These are phyloP conservation scores for Apiospora marii DNA, from an alignment of 2,329 filamentous ascomycete genomes.

Conservation along the genomic window DNA sequence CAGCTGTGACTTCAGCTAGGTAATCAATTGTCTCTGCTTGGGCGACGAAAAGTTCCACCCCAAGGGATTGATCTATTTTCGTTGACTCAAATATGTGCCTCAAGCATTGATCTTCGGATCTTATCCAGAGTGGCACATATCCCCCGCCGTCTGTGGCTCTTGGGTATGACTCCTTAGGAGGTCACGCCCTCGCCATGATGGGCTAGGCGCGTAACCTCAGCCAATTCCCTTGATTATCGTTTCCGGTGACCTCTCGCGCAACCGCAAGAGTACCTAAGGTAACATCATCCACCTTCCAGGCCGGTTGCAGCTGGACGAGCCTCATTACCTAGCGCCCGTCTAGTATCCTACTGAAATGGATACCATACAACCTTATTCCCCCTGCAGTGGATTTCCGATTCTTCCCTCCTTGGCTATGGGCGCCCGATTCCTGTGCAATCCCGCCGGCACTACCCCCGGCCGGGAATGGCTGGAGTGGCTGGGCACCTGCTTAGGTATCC, in stretches of 20 bases:
- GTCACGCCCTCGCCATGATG: not conserved
- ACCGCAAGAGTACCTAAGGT: not conserved
- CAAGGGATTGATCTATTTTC: not conserved
- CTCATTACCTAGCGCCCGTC: constrained; percentile 17
- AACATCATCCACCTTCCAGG: not conserved
- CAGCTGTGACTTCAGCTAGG: constrained; percentile 9
- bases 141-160: not conserved
- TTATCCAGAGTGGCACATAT: not conserved
- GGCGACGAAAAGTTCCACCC: not conserved
- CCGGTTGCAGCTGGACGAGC: not conserved
- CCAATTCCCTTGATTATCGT: not conserved
- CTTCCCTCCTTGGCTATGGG: not conserved
- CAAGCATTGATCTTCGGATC: not conserved
- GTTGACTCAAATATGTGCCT: not conserved
- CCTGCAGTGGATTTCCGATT: not conserved
- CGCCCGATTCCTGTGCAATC: not conserved
- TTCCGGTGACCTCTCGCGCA: not conserved
- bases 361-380: constrained; percentile 5
- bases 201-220: not conserved
- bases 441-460: constrained; percentile 6
- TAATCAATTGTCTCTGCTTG: not conserved
- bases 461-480: constrained; percentile 3
- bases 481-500: not conserved
- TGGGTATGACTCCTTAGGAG: not conserved
- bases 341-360: not conserved